phyloP scores from a whole-genome alignment of 306 rosid genomes.

The Dryas drummondii region DNA sequence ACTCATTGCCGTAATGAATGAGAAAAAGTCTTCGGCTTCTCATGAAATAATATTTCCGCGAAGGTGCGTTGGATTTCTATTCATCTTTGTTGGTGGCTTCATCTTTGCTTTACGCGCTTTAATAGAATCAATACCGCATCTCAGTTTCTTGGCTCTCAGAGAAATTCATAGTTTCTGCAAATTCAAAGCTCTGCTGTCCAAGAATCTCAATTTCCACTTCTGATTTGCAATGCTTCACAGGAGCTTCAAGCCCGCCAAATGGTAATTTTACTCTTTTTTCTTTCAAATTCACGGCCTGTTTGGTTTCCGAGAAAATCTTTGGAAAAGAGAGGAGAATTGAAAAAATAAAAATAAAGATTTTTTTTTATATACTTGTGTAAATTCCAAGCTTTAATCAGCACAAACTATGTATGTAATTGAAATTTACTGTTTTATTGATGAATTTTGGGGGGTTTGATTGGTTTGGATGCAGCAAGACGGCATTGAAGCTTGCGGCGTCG shows the following conservation, averaged over 20 bases:
- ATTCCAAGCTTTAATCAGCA: background rate
- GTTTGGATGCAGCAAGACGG: slow-evolving; percentile 70
- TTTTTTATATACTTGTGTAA: too few relatives aligned
- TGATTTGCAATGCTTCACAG: slow-evolving; percentile 38
- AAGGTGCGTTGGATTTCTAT: background rate
- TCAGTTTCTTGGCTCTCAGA: background rate
- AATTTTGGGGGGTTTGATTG: slow-evolving; percentile 9
- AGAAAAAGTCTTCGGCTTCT: background rate
- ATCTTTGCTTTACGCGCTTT: background rate
- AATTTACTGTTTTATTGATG: slow-evolving; percentile 24
- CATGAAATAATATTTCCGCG: slow-evolving; percentile 14
- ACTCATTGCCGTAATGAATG: background rate
- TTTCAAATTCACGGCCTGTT: slow-evolving; percentile 4
- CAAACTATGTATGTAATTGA: background rate
- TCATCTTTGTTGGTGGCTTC: background rate
- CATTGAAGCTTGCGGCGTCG: slow-evolving; percentile 78
- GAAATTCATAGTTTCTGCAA: background rate
- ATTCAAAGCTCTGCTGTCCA: slow-evolving; percentile 1
- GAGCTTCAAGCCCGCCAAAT: slow-evolving; percentile 58
- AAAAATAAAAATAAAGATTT: background rate
- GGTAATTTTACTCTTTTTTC: slow-evolving; percentile 24
- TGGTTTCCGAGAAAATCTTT: slow-evolving; percentile 16
- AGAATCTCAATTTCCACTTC: slow-evolving; percentile 17
- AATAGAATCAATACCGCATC: slow-evolving; percentile 4
- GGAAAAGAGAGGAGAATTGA: background rate